These are phyloP conservation scores for Eustoma russellianum DNA, from an alignment of 257 asterid genomes.

Conservation along the genomic window DNA sequence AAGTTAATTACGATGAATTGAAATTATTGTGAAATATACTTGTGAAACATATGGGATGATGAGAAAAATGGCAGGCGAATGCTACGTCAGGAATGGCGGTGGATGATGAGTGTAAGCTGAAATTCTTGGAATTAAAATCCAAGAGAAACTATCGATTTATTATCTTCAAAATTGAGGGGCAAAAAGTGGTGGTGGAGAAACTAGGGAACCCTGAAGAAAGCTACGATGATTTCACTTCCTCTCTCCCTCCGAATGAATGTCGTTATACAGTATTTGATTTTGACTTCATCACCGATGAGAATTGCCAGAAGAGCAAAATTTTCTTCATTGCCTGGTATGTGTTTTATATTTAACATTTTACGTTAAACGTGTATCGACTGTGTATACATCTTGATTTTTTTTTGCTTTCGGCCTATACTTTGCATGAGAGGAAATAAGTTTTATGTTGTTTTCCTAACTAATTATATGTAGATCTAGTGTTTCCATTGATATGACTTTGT, in stretches of 20 bases:
- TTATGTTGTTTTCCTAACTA: constrained; percentile 46
- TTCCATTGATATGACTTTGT: no score
- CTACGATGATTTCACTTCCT: constrained; percentile 23
- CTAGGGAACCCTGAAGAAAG: constrained; percentile 18
- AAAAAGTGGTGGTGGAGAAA: constrained; percentile 22
- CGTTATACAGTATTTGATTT: constrained; percentile 32
- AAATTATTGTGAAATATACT: no score
- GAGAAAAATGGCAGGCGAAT: constrained; percentile 31
- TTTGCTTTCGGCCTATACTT: constrained; percentile 63
- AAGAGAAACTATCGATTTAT: constrained; percentile 28
- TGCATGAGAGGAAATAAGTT: constrained; percentile 85
- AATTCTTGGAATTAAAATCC: constrained; percentile 30
- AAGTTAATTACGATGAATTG: no score
- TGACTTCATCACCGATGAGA: constrained; percentile 22
- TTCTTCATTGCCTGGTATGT: constrained; percentile 31
- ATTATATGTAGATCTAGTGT: no score
- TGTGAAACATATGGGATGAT: no score
- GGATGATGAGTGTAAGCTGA: constrained; percentile 26
- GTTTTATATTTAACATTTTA: neutral
- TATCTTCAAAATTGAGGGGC: constrained; percentile 29
- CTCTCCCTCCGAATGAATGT: constrained; percentile 27
- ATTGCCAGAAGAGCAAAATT: constrained; percentile 33
- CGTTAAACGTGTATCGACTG: no score
- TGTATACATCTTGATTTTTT: neutral
- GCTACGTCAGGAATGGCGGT: constrained; percentile 10